Evolutionary conservation across 2,329 filamentous ascomycete species (phyloP), one percentile per base, ranked within the genome.

Genomic region (Fusarium multiceps): DNA sequence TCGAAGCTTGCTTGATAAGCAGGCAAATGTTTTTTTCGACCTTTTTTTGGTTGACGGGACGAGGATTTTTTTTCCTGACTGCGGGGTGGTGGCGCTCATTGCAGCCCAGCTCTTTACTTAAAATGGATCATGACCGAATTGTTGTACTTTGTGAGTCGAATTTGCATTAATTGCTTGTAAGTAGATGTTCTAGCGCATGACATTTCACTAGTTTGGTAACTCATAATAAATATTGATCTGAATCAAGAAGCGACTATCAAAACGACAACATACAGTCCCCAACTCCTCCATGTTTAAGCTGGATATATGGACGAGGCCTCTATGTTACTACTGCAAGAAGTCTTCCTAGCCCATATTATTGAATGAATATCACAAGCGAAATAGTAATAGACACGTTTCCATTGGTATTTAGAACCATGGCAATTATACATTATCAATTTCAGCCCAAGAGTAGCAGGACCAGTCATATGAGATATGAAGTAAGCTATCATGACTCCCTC

Each of bases 1-100:
- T 70, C 51, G 63, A 66, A 61, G 55, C 49, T 70, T 76, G 74
- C 74, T 76, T 76, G 72, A 70, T 74, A 76, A 76, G 74, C 74
- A 76, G 65, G 55, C 51, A 55, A 68, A 60, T 69, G 54, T 55
- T 63, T 74, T 73, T 73, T 66, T 60, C 59, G 30, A 47, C 45
- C 49, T 21, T 66, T 51, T 70, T 56, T 64, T 65, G 53, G 59
- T 72, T 59, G 66, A 50, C 43, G 41, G 55, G 57, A 62, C 64
- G 61, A 69, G 65, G 68, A 63, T 74, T 75, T 74, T 75, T 75
- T 66, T 72, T 42, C 66, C 55, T 66, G 66, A 61, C 63, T 72
- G 74, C 74, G 74, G 74, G 73, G 74, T 76, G 74, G 63, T 73
- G 63, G 69, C 62, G 63, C 59, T 59, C 50, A 65, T 67, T 45